These are phyloP conservation scores for Lepidopterella palustris DNA, from an alignment of 495 filamentous ascomycete genomes.

Conservation along the genomic window DNA sequence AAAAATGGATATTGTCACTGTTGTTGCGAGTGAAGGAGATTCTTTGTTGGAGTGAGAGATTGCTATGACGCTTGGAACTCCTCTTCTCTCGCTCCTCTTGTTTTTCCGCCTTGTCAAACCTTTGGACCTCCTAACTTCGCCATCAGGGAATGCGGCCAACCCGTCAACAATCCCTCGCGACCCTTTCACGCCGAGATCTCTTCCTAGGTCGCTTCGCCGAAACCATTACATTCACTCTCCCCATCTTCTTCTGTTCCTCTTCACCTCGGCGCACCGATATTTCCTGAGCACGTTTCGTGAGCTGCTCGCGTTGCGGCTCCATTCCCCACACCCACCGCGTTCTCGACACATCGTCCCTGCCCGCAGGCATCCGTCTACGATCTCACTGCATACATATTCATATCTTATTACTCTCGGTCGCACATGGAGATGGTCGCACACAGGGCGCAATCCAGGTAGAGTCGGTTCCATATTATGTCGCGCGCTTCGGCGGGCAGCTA, in stretches of 20 bases:
- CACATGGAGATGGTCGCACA: slow-evolving; percentile 17
- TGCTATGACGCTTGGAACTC: too few species aligned
- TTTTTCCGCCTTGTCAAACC: neutral
- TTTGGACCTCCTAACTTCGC: neutral
- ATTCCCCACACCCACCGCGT: slow-evolving; percentile 14
- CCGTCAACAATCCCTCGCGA: neutral
- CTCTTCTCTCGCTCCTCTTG: neutral
- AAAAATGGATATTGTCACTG: neutral
- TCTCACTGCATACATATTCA: neutral
- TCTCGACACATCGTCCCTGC: slow-evolving; percentile 3
- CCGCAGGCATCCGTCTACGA: slow-evolving; percentile 3
- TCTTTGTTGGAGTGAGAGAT: neutral
- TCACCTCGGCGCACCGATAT: neutral
- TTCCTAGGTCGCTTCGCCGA: neutral
- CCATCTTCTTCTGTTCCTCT: neutral
- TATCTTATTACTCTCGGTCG: neutral
- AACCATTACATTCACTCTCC: neutral
- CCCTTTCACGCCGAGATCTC: neutral
- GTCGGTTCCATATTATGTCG: slow-evolving; percentile 31
- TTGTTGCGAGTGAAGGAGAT: neutral
- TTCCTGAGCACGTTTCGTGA: slow-evolving; percentile 10
- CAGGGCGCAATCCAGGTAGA: slow-evolving; percentile 16
- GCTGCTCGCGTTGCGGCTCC: slow-evolving; percentile 8
- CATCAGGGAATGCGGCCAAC: neutral
- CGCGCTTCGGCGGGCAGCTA: slow-evolving; percentile 43